Evolutionary conservation across 805 yeast genomes (phyloP), one percentile per base, ranked within the genome.

Genomic region (Saccharomyces kudriavzevii): DNA sequence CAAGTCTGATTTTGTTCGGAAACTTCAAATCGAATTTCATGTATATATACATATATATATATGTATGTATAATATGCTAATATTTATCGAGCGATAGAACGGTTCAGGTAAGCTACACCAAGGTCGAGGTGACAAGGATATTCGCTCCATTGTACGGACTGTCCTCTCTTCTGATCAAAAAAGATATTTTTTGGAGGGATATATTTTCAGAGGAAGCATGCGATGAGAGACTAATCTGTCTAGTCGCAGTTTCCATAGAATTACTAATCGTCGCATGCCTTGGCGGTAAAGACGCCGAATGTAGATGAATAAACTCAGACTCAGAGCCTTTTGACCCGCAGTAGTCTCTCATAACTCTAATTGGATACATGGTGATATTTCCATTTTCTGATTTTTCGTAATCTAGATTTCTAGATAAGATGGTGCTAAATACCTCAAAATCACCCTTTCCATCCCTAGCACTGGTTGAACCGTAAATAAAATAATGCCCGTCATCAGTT

Each of bases 381-480:
- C 49, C 28, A 11, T 43, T 31, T 1, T 47, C 46, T 25, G 22
- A 17, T 47, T 25, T 45, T 11, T 54, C 55, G 13, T 49, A 45
- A 22, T 49, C 51, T 8, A 58, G 43, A 49, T 60, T 60, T 48
- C 58, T 60, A 14, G 30, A 50, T 25, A 51, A 40, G 10, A 30
- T 25, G 4, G 59, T 49, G 4, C 62, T 58, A 47, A 63, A 65
- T 9, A 63, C 45, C 45, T 64, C 66, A 49, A 64, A 59, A 28
- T 57, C 62, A 14, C 60, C 61, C 11, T 45, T 48, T 10, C 55
- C 55, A 27, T 45, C 49, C 14, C 52, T 49, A 17, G 45, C 48
- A 8, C 45, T 43, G 2, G 48, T 25, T 4, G 58, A 56, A 8
- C 70, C 70, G 53, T 66, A 66, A 14, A 60, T 40, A 3, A 66